These are phyloP conservation scores for Chaetomiaceae sp. DNA, from an alignment of 2,329 filamentous ascomycete genomes.

Conservation along the genomic window DNA sequence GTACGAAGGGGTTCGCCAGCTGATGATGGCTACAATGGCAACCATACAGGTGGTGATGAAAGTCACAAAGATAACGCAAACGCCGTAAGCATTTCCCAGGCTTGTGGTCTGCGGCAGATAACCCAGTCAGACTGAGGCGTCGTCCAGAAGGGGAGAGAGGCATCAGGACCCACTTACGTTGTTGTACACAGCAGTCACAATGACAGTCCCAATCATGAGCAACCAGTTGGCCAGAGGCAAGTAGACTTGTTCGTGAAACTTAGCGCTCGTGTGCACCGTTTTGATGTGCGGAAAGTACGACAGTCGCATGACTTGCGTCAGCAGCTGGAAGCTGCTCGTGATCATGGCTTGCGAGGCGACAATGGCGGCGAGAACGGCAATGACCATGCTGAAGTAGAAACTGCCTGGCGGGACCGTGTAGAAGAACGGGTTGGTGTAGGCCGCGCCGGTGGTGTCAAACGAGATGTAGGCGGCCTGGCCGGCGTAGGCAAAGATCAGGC, in stretches of 20 bases:
- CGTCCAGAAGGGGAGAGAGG: too few species aligned
- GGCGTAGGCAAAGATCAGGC: conserved; percentile 57
- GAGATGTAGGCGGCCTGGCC: conserved; percentile 71
- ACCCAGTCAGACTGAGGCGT: too few species aligned
- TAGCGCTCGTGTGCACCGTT: conserved; percentile 62
- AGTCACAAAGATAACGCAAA: conserved; percentile 74
- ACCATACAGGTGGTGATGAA: conserved; percentile 74
- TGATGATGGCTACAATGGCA: conserved; percentile 62
- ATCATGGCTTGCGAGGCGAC: conserved; percentile 77
- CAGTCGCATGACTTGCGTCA: conserved; percentile 65
- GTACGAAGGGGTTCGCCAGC: conserved; percentile 59
- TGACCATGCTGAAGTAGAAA: conserved; percentile 58
- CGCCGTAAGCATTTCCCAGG: conserved; percentile 69
- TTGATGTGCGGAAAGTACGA: conserved; percentile 72
- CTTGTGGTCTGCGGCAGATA: conserved; percentile 42
- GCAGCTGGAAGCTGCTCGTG: conserved; percentile 63
- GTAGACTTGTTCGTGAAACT: conserved; percentile 69
- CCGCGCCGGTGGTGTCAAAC: conserved; percentile 45
- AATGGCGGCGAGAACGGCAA: conserved; percentile 64
- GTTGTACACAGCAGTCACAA: conserved; percentile 68
- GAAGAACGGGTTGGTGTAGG: conserved; percentile 62
- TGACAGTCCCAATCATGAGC: conserved; percentile 67
- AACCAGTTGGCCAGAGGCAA: conserved; percentile 72
- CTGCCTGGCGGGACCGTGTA: conserved; percentile 61
- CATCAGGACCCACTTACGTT: conserved; percentile 32